Percentiles rank a stretch among this genome's conserved stretches.
Conservation (phyloP, 768 basidiomycete species). For the Termitomyces sp. region DNA sequence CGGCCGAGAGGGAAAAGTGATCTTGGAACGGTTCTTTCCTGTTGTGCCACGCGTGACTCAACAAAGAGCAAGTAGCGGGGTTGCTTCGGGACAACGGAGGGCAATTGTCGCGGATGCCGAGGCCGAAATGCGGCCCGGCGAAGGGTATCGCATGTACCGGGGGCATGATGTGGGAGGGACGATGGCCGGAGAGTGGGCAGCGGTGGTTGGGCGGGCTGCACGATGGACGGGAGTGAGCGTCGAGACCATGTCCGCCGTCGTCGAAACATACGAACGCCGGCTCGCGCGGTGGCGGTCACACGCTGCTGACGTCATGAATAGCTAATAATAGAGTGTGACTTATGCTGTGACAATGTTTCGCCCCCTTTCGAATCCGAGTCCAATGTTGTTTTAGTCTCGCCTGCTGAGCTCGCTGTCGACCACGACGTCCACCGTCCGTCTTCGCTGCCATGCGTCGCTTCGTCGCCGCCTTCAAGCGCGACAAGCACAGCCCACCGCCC, state of each 20-base stretch:
- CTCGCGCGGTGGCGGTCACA: slow-evolving; percentile 39
- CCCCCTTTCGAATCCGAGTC: slow-evolving; percentile 9
- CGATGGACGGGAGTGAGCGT: slow-evolving; percentile 51
- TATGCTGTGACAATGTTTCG: slow-evolving; percentile 6
- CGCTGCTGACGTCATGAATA: slow-evolving; percentile 9
- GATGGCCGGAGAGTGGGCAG: slow-evolving; percentile 45
- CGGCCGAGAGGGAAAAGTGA: slow-evolving; percentile 15
- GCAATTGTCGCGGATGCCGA: slow-evolving; percentile 10
- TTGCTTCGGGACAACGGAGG: neutral
- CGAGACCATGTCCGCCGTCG: slow-evolving; percentile 48
- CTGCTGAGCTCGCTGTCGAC: slow-evolving; percentile 2
- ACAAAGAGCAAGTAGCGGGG: neutral
- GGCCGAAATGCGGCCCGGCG: slow-evolving; percentile 45
- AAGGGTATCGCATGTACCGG: slow-evolving; percentile 60
- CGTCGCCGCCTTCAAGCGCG: slow-evolving; percentile 53
- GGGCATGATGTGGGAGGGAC: slow-evolving; percentile 64
- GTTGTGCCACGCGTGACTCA: slow-evolving; percentile 16
- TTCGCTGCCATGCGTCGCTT: slow-evolving; percentile 55
- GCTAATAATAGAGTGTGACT: slow-evolving; percentile 10
- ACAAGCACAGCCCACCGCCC: slow-evolving; percentile 31
- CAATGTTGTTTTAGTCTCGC: slow-evolving; percentile 8
- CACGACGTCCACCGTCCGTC: slow-evolving; percentile 5
- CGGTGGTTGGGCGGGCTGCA: slow-evolving; percentile 50
- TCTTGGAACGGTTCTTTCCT: slow-evolving; percentile 42
- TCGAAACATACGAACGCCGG: slow-evolving; percentile 67